Evolutionary conservation across 2,329 filamentous ascomycete genomes (phyloP).

Genomic region (Curvularia verruculosa): DNA sequence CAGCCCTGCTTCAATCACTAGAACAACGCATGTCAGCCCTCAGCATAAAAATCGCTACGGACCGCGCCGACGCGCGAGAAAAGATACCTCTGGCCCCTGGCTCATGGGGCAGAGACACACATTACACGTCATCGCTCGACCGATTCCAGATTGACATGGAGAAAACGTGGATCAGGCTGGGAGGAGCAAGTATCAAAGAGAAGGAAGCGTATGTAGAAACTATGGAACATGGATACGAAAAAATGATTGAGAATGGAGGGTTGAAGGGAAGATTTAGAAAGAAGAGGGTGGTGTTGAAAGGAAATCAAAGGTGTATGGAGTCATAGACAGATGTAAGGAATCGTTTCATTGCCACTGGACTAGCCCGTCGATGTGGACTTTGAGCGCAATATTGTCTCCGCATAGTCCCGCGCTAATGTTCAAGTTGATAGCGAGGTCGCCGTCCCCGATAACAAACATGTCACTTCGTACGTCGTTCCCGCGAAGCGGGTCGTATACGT

Average conservation of each 20-base stretch:
- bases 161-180: background rate
- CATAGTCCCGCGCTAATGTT: slow-evolving; percentile 27
- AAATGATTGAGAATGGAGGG: background rate
- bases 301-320: no score
- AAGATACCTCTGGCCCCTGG: background rate
- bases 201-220: background rate
- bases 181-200: background rate
- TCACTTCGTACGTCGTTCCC: slow-evolving; percentile 27
- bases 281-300: background rate
- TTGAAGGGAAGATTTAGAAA: background rate
- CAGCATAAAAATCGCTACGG: background rate
- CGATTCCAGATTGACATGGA: background rate
- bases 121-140: background rate
- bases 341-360: slow-evolving; percentile 18
- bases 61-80: background rate
- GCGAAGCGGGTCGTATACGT: slow-evolving; percentile 21
- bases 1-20: background rate
- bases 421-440: slow-evolving; percentile 26
- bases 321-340: no score
- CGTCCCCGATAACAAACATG: slow-evolving; percentile 26
- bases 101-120: background rate
- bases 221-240: background rate
- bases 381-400: slow-evolving; percentile 27
- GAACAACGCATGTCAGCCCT: background rate
- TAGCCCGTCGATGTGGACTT: slow-evolving; percentile 33